A percentile compares a stretch with the other conserved stretches of the same genome.
Conservation (phyloP, 192 early-diverging fungal genomes). For the Podila horticola region DNA sequence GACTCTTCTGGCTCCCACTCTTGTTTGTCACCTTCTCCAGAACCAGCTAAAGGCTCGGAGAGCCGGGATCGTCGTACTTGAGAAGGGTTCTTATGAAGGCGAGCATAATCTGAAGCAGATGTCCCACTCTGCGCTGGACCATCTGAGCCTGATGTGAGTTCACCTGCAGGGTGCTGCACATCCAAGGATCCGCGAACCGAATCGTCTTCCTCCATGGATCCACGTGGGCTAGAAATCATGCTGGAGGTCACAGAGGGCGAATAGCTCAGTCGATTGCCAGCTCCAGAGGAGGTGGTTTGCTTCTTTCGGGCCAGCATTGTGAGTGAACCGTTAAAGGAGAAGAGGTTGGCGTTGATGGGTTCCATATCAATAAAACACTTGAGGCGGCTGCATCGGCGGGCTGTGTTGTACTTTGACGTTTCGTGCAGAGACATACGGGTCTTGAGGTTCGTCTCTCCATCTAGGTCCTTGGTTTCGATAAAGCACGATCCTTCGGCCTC, state of each 20-base stretch:
- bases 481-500: conserved; percentile 83
- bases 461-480: conserved; percentile 95
- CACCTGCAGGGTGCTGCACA: background rate
- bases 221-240: conserved; percentile 44
- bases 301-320: conserved; percentile 49
- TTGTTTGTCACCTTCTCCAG: conserved; percentile 13
- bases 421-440: conserved; percentile 75
- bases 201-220: conserved; percentile 36
- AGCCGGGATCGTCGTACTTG: conserved; percentile 22
- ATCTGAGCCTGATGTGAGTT: background rate
- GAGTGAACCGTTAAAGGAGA: conserved; percentile 78
- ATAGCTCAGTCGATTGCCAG: conserved; percentile 33
- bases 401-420: conserved; percentile 71
- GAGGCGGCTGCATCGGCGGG: conserved; percentile 77
- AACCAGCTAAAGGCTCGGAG: conserved; percentile 6
- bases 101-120: conserved; percentile 44
- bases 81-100: conserved; percentile 23
- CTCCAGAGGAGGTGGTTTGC: background rate
- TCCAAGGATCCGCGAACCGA: conserved; percentile 6
- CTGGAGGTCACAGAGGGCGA: conserved; percentile 46
- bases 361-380: conserved; percentile 79
- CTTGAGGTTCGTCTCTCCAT: conserved; percentile 99
- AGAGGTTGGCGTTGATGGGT: conserved; percentile 81
- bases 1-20: conserved; percentile 15
- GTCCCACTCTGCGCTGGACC: conserved; percentile 37